These are phyloP conservation scores for Wickerhamiella spandovensis DNA, from an alignment of 805 yeast genomes.

Conservation along the genomic window DNA sequence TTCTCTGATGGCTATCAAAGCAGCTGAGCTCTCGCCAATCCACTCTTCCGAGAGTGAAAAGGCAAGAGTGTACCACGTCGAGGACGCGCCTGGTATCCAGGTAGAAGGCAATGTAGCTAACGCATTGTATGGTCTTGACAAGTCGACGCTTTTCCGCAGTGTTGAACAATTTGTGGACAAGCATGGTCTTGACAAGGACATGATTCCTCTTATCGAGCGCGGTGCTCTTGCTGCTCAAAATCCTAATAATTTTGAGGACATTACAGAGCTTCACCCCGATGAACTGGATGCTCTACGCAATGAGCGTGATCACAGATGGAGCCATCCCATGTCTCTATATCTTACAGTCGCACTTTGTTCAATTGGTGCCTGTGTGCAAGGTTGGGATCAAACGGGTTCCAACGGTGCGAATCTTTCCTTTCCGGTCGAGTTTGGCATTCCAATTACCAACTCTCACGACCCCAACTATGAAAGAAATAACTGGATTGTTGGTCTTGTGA, in stretches of 20 bases:
- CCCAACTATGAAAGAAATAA: constrained; percentile 18
- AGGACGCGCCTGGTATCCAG: neutral
- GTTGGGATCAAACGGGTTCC: constrained; percentile 61
- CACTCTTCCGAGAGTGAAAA: neutral
- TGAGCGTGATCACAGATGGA: constrained; percentile 37
- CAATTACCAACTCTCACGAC: constrained; percentile 8
- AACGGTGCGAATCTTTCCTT: constrained; percentile 53
- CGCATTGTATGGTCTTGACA: constrained; percentile 8
- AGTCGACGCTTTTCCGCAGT: constrained; percentile 3
- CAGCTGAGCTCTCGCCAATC: neutral
- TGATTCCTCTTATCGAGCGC: constrained; percentile 16
- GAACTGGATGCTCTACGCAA: constrained; percentile 25
- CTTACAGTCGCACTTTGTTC: constrained; percentile 46
- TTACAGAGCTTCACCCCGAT: constrained; percentile 19
- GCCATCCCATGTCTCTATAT: constrained; percentile 30
- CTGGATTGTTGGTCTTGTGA: constrained; percentile 45
- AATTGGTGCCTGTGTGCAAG: constrained; percentile 56
- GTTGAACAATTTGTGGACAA: constrained; percentile 10
- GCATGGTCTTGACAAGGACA: constrained; percentile 14
- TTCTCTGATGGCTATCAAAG: neutral
- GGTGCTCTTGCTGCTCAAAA: constrained; percentile 47
- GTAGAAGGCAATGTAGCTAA: neutral
- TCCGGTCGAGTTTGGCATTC: constrained; percentile 33
- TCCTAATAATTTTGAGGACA: constrained; percentile 22
- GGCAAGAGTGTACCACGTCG: neutral